A percentile compares a stretch with the other conserved stretches of the same genome.
phyloP scores from a whole-genome alignment of 805 yeast species.

The Yarrowia osloensis region DNA sequence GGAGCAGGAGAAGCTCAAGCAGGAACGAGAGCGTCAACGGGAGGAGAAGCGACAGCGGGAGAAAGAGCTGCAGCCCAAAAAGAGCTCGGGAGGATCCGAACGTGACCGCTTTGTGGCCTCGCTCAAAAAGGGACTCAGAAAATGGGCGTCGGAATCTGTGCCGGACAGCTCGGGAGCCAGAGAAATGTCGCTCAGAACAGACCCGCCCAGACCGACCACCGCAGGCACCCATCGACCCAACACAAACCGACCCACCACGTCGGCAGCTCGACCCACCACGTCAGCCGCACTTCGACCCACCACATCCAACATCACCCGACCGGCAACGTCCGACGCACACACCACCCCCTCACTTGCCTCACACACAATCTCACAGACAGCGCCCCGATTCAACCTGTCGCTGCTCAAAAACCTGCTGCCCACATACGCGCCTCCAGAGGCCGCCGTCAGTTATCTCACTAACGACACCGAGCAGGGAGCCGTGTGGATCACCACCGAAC shows the following conservation, averaged over 20 bases:
- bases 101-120: conserved; percentile 3
- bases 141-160: not conserved
- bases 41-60: conserved; percentile 12
- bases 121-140: conserved; percentile 13
- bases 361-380: not conserved
- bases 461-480: conserved; percentile 33
- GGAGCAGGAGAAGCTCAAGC: conserved; percentile 13
- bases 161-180: not conserved
- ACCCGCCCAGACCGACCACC: not conserved
- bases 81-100: not conserved
- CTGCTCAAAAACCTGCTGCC: conserved; percentile 25
- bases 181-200: conserved; percentile 2
- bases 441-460: conserved; percentile 33
- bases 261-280: not conserved
- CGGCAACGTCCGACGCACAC: not conserved
- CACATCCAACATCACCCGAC: not conserved
- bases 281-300: not conserved
- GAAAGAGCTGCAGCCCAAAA: not conserved
- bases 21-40: conserved; percentile 2
- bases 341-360: not conserved
- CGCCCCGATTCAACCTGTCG: conserved; percentile 13
- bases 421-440: conserved; percentile 22
- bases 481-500: conserved; percentile 38
- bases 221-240: not conserved
- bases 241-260: not conserved